Percentiles rank a stretch among this genome's conserved stretches.
These are phyloP conservation scores for Juncus inflexus DNA, from an alignment of 176 grass and related monocot species.

Conservation along the genomic window DNA sequence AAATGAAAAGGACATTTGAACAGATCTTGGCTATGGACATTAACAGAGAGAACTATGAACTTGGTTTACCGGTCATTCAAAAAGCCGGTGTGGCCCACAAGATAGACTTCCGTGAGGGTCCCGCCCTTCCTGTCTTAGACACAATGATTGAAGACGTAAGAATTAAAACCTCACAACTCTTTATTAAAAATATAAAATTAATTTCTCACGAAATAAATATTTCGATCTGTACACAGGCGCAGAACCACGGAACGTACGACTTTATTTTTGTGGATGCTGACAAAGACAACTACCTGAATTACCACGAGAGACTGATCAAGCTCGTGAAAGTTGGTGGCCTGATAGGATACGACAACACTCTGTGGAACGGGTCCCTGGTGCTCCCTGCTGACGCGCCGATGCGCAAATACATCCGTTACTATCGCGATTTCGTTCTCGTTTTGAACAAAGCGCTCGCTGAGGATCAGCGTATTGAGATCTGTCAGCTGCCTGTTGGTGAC, in stretches of 20 bases:
- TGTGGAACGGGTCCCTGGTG: slow-evolving; percentile 90
- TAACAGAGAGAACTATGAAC: slow-evolving; percentile 91
- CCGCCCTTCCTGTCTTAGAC: slow-evolving; percentile 71
- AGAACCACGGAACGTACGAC: slow-evolving; percentile 61
- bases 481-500: slow-evolving; percentile 86
- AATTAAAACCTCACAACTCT: background rate
- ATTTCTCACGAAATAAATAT: background rate
- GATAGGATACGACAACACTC: slow-evolving; percentile 94
- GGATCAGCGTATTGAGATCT: slow-evolving; percentile 83
- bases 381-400: slow-evolving; percentile 79
- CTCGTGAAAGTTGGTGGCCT: slow-evolving; percentile 81
- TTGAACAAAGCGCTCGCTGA: slow-evolving; percentile 93
- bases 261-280: slow-evolving; percentile 96
- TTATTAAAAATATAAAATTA: background rate
- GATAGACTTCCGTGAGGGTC: slow-evolving; percentile 94
- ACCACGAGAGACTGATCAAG: slow-evolving; percentile 79
- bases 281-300: slow-evolving; percentile 99
- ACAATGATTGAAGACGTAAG: slow-evolving; percentile 56
- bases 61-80: slow-evolving; percentile 70
- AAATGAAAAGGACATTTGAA: background rate
- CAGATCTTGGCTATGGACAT: slow-evolving; percentile 99
- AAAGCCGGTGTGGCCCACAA: slow-evolving; percentile 92
- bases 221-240: slow-evolving; percentile 29
- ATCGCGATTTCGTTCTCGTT: slow-evolving; percentile 76
- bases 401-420: slow-evolving; percentile 80